These are phyloP conservation scores for Suhomyces anneliseae DNA, from an alignment of 1,139 yeast species.

Conservation along the genomic window DNA sequence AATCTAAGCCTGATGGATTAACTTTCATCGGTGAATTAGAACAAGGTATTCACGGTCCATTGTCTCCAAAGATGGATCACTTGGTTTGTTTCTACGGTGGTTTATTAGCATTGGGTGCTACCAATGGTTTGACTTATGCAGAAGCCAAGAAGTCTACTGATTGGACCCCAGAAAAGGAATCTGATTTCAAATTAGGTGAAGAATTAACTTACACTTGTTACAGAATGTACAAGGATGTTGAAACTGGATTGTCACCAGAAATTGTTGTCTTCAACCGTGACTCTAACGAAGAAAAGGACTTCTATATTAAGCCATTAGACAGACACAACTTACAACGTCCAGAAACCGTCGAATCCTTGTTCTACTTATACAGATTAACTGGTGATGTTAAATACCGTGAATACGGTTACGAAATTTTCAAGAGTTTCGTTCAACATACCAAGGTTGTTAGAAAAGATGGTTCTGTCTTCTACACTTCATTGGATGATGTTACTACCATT, in stretches of 20 bases:
- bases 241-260: conserved; percentile 86
- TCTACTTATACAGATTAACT: conserved; percentile 76
- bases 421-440: conserved; percentile 64
- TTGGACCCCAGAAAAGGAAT: conserved; percentile 39
- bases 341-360: conserved; percentile 89
- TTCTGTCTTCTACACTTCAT: conserved; percentile 60
- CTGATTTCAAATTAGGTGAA: conserved; percentile 68
- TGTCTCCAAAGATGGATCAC: conserved; percentile 89
- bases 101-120: conserved; percentile 85
- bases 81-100: conserved; percentile 94
- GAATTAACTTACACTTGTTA: conserved; percentile 82
- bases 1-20: conserved; percentile 62
- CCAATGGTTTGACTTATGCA: conserved; percentile 61
- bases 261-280: conserved; percentile 73
- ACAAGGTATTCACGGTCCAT: conserved; percentile 56
- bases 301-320: conserved; percentile 68
- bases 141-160: conserved; percentile 46
- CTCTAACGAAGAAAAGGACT: conserved; percentile 44
- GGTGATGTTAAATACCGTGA: conserved; percentile 79
- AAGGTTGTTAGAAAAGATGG: conserved; percentile 53
- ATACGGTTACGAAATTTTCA: conserved; percentile 89
- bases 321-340: conserved; percentile 89
- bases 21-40: conserved; percentile 80
- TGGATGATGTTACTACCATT: conserved; percentile 61
- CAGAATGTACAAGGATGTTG: conserved; percentile 70